Evolutionary conservation across 441 rosid species (phyloP), one percentile per base, ranked within the genome.

Genomic region (Francoa sonchifolia): DNA sequence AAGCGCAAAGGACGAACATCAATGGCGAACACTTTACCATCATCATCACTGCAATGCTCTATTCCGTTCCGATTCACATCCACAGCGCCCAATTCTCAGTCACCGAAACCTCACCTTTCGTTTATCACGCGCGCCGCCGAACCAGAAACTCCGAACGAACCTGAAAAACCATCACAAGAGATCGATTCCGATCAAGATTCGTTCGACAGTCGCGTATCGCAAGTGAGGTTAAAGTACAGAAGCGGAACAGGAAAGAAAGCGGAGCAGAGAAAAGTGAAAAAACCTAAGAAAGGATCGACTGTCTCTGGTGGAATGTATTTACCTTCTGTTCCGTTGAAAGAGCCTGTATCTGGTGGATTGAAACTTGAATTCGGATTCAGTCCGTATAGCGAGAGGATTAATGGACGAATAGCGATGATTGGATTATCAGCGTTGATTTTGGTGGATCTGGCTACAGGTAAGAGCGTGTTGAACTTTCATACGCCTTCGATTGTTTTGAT

Each of bases 401-500:
- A 89, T 41, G 94, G 98, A 17, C 38, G 86, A 52, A 59, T 73
- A 1, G 94, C 94, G n/a, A 65, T 70, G 26, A 52, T 82, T 11
- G 95, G 94, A 41, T 39, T 84, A 4, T n/a, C 65, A 48, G 95
- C 94, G 19, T 42, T 89, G 62, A 26, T 89, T 43, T 52, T 82
- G 48, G 94, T 79, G 42, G 95, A 89, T 75, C 54, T 89, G 10
- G 94, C 80, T 18, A 79, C 95, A 32, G 98, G 95, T 32, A 79
- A 82, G 62, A 67, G 89, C 10, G 83, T 84, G 42, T 52, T 89
- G 23, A 68, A 64, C 39, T 82, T 77, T 53, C 95, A 89, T 45
- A 68, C 92, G 26, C 89, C 84, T 33, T 59, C 86, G 26, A 70
- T 79, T 17, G 72, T 89, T 44, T 56, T 76, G 7, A 55, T 71